Evolutionary conservation across 768 basidiomycete species (phyloP).

Genomic region (Boletus huronensis): DNA sequence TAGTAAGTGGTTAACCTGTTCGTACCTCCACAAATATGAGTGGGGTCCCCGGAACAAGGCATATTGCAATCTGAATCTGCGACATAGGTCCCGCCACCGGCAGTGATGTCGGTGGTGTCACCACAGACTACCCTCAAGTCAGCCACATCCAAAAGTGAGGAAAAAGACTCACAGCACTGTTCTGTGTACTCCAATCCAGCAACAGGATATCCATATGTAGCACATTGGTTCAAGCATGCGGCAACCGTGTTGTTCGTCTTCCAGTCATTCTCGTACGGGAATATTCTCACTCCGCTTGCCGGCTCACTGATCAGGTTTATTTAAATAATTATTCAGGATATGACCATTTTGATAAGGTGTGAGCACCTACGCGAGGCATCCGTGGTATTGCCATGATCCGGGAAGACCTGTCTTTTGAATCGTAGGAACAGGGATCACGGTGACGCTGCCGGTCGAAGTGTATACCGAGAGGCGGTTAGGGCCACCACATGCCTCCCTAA

Average conservation of each 20-base stretch:
- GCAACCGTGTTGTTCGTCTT: constrained; percentile 59
- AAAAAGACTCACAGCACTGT: constrained; percentile 62
- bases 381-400: constrained; percentile 59
- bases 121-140: constrained; percentile 54
- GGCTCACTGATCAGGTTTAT: constrained; percentile 42
- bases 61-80: constrained; percentile 40
- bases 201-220: constrained; percentile 66
- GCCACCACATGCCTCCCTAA: constrained; percentile 69
- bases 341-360: not conserved
- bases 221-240: constrained; percentile 65
- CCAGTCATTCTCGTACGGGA: constrained; percentile 59
- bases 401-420: constrained; percentile 56
- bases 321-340: not conserved
- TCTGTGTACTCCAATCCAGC: constrained; percentile 66
- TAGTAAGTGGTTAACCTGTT: constrained; percentile 52
- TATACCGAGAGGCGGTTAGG: constrained; percentile 73
- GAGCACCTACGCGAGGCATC: constrained; percentile 57
- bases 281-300: constrained; percentile 39
- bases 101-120: constrained; percentile 52
- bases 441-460: constrained; percentile 47
- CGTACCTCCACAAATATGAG: constrained; percentile 64
- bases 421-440: constrained; percentile 56
- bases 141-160: not conserved
- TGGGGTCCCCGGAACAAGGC: constrained; percentile 70
- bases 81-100: constrained; percentile 32